These are phyloP conservation scores for Fusarium multiceps DNA, from an alignment of 2,329 filamentous ascomycete genomes.

Conservation along the genomic window DNA sequence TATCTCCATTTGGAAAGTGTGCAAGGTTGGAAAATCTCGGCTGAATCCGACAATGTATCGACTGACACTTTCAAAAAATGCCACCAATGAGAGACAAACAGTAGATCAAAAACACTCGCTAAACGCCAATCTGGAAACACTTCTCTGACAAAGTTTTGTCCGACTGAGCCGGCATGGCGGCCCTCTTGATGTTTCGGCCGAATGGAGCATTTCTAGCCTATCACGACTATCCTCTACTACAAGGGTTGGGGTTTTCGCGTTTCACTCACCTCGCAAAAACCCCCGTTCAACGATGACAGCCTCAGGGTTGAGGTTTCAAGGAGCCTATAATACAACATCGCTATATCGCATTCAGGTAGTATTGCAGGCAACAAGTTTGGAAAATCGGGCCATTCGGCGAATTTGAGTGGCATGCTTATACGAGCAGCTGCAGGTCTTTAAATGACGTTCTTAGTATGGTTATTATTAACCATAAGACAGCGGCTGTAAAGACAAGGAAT, in stretches of 20 bases:
- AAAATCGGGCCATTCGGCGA: conserved; percentile 1
- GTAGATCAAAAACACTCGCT: conserved; percentile 3
- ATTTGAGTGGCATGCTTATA: not conserved
- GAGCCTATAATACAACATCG: not conserved
- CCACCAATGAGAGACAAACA: not conserved
- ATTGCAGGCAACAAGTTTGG: not conserved
- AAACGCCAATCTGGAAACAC: conserved; percentile 12
- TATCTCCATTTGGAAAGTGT: not conserved
- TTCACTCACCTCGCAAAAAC: not conserved
- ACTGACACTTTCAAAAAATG: not conserved
- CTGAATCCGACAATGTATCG: conserved; percentile 14
- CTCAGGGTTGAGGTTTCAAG: not conserved
- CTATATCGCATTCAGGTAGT: not conserved
- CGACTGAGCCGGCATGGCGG: not conserved
- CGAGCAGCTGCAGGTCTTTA: not conserved
- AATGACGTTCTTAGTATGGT: conserved; percentile 1
- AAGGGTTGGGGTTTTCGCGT: not conserved
- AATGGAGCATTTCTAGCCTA: not conserved
- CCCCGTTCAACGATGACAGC: not conserved
- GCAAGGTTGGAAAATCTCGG: conserved; percentile 1
- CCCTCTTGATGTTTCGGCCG: conserved; percentile 2
- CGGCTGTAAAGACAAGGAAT: not conserved
- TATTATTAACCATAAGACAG: conserved; percentile 3
- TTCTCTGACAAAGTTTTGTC: conserved; percentile 6
- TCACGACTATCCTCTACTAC: not conserved